phyloP scores from a whole-genome alignment of 1,284 basidiomycete genomes.

The Chiua sp. region DNA sequence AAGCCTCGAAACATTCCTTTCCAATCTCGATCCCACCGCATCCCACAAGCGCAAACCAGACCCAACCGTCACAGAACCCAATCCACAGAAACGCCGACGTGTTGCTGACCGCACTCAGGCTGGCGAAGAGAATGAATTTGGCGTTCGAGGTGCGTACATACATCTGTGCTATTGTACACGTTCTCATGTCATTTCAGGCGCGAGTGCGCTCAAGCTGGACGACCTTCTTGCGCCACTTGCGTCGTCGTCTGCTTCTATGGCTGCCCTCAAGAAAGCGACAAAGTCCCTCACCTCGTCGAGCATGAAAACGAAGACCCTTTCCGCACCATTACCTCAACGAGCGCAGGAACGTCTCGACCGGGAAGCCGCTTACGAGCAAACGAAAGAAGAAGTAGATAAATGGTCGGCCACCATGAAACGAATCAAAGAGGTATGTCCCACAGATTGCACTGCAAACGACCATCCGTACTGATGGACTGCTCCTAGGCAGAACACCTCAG shows the following conservation, averaged over 20 bases:
- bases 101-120: slow-evolving; percentile 77
- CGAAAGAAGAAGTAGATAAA: slow-evolving; percentile 91
- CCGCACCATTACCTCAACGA: slow-evolving; percentile 87
- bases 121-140: slow-evolving; percentile 78
- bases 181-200: slow-evolving; percentile 41
- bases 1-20: slow-evolving; percentile 74
- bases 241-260: slow-evolving; percentile 61
- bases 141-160: slow-evolving; percentile 51
- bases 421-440: slow-evolving; percentile 69
- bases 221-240: slow-evolving; percentile 77
- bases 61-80: slow-evolving; percentile 24
- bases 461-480: neutral
- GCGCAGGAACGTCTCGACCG: slow-evolving; percentile 92
- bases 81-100: slow-evolving; percentile 61
- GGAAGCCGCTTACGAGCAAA: slow-evolving; percentile 93
- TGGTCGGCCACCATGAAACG: slow-evolving; percentile 93
- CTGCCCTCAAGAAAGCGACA: slow-evolving; percentile 71
- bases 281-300: slow-evolving; percentile 54
- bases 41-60: slow-evolving; percentile 77
- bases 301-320: slow-evolving; percentile 58
- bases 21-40: slow-evolving; percentile 60
- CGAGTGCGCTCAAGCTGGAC: slow-evolving; percentile 64
- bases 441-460: too few relatives aligned
- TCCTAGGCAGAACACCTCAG: slow-evolving; percentile 86
- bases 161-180: neutral